Conservation (phyloP, 2,329 filamentous ascomycete species). For the Phaeosphaeria sp. region DNA sequence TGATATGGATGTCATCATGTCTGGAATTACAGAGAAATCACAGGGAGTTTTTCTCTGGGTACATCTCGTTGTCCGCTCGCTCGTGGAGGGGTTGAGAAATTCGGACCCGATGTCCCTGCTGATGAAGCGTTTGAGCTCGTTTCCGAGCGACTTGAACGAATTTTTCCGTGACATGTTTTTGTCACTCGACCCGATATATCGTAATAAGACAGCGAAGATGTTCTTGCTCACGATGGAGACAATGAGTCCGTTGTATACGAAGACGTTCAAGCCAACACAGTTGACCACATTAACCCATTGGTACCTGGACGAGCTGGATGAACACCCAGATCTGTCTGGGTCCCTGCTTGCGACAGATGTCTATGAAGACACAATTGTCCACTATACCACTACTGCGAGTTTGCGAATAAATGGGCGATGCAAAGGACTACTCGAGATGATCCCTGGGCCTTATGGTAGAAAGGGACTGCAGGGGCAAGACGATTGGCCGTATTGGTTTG, state of each 20-base stretch:
- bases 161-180: conserved; percentile 20
- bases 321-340: conserved; percentile 1
- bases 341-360: background rate
- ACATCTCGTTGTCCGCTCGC: conserved; percentile 12
- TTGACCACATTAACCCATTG: conserved; percentile 5
- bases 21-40: conserved; percentile 11
- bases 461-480: background rate
- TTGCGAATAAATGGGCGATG: background rate
- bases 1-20: conserved; percentile 2
- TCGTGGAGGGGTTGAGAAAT: conserved; percentile 13
- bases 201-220: conserved; percentile 9
- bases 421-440: background rate
- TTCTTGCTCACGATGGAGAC: background rate
- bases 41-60: conserved; percentile 28
- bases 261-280: background rate
- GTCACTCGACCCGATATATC: conserved; percentile 8
- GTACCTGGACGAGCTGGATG: conserved; percentile 10
- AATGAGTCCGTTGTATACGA: conserved; percentile 3
- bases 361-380: background rate
- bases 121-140: conserved; percentile 6
- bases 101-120: conserved; percentile 9
- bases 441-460: background rate
- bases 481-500: background rate
- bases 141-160: conserved; percentile 17
- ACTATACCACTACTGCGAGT: background rate